Percentiles rank a stretch among this genome's conserved stretches.
Conservation (phyloP, 768 basidiomycete species). For the Postia placenta region DNA sequence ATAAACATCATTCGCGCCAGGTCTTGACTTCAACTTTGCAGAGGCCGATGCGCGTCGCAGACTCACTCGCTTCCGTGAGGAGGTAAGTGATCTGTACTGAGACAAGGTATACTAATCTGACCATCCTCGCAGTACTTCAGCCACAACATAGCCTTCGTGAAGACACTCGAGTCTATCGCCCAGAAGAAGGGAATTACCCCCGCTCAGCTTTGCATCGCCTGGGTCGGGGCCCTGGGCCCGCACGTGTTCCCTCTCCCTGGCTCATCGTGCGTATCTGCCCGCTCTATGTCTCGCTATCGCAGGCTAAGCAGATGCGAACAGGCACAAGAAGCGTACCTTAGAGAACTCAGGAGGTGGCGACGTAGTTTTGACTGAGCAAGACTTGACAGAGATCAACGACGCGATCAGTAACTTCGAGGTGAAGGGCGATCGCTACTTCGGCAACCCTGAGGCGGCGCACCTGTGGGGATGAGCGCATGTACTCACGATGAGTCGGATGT, state of each 20-base stretch:
- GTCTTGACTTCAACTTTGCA: background rate
- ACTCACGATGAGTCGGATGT: no score
- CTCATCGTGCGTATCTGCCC: constrained; percentile 25
- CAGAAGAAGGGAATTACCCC: constrained; percentile 35
- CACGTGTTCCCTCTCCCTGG: constrained; percentile 41
- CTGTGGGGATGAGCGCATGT: constrained; percentile 32
- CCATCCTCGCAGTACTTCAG: constrained; percentile 24
- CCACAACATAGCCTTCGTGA: constrained; percentile 37
- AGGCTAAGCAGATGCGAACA: no score
- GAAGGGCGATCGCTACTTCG: constrained; percentile 34
- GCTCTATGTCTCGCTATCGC: no score
- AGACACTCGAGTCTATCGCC: constrained; percentile 34
- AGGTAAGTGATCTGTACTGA: constrained; percentile 1
- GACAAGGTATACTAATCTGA: background rate
- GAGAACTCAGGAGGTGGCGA: constrained; percentile 37
- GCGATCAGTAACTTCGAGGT: constrained; percentile 30
- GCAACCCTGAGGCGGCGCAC: constrained; percentile 12
- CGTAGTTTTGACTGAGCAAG: constrained; percentile 27
- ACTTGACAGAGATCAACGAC: constrained; percentile 33
- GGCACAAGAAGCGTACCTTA: constrained; percentile 33
- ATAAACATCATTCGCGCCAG: no score
- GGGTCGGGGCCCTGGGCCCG: constrained; percentile 13
- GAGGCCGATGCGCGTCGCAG: constrained; percentile 14
- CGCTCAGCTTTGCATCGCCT: constrained; percentile 34
- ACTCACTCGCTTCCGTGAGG: constrained; percentile 15